Evolutionary conservation across 768 basidiomycete species (phyloP).

Genomic region (Sporobolomyces phaffii): DNA sequence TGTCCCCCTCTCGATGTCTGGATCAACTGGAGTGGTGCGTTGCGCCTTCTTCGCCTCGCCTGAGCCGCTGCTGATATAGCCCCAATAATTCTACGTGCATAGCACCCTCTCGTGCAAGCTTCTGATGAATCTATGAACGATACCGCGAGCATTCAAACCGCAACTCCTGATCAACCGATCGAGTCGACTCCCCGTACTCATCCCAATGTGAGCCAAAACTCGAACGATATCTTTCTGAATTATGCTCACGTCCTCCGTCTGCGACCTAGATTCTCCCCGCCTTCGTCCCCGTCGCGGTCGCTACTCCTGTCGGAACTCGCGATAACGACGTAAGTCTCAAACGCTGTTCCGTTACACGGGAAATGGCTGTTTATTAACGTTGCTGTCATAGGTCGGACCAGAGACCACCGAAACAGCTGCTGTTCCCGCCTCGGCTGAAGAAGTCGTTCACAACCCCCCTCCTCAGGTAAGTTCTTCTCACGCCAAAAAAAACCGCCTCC

Average conservation of each 20-base stretch:
- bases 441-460: slow-evolving; percentile 14
- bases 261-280: slow-evolving; percentile 1
- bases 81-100: no score
- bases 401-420: background rate
- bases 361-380: background rate
- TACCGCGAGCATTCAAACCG: background rate
- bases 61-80: no score
- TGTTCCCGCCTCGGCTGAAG: background rate
- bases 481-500: background rate
- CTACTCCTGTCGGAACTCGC: background rate
- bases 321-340: background rate
- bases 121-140: background rate
- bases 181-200: background rate
- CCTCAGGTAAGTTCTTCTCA: background rate
- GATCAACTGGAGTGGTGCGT: slow-evolving; percentile 4
- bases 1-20: slow-evolving; percentile 1
- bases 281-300: no score
- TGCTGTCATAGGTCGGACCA: background rate
- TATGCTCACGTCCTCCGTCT: background rate
- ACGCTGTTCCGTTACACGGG: background rate
- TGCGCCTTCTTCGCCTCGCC: background rate
- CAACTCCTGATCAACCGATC: background rate
- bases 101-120: slow-evolving; percentile 11
- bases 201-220: background rate
- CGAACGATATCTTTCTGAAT: background rate